Base-by-base conservation (phyloP, 371 early-diverging fungal genomes). In the Dentiscutata heterogama region DNA sequence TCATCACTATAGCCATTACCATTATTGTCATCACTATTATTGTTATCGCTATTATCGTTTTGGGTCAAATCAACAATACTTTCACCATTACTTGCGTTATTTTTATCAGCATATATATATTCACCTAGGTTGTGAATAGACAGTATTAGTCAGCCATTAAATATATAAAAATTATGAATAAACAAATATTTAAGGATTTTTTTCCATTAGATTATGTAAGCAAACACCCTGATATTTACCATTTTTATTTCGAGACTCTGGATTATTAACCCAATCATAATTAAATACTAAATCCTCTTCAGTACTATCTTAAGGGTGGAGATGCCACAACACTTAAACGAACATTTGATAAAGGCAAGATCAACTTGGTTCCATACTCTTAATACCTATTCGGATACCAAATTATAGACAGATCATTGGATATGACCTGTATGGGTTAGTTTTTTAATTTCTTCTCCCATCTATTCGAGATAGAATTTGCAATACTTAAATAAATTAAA, bases 251-350 rank as follows among this genome's bases (percentile, higher is more conserved):
- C 6, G 8, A 42, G 6, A 2, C 8, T 42, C 46, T 42, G 46
- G 8, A 42, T 42, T 42, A 2, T 42, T 42, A 4, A 42, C 46
- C 46, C 8, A 42, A 42, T 22, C 20, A 56, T 56, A 56, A 56
- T 56, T 22, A 56, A 56, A 56, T 3, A 56, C 7, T 20, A 20
- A 4, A 20, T 56, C 22, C 3, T 56, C 58, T 22, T 64, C 65
- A 8, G 71, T 1, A 0, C 22, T 50, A 71, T 71, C 71, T 2
- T 20, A 5, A 3, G 71, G 42, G 35, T 71, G 20, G 51, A 71
- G 20, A 71, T 42, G 18, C 22, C 53, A 51, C 71, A 71, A 71
- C 71, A 71, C 42, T 71, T 71, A 18, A 71, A 71, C 50, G 51
- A 51, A 20, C 22, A 20, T n/a, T 20, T 39, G 7, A 46, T 71